Evolutionary conservation across 306 rosid species (phyloP).

Genomic region (Lablab purpureus): DNA sequence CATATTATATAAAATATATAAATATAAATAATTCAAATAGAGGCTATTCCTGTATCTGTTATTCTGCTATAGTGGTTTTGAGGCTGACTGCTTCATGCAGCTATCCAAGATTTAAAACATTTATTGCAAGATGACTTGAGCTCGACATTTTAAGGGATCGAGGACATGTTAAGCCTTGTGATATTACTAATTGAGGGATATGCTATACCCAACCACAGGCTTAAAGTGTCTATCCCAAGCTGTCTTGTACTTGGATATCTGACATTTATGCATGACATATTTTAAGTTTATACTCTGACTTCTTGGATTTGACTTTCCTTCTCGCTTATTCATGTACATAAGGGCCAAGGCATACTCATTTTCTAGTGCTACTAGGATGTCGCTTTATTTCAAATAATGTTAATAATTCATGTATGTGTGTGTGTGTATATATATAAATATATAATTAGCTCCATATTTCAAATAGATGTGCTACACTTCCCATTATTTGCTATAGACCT

Average conservation of each 20-base stretch:
- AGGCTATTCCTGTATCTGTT: not conserved
- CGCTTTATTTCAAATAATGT: not conserved
- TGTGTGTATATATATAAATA: not conserved
- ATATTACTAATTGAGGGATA: not conserved
- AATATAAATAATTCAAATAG: not conserved
- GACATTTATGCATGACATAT: slow-evolving; percentile 14
- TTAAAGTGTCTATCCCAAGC: slow-evolving; percentile 5
- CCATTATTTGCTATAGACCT: not conserved
- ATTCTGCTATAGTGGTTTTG: not conserved
- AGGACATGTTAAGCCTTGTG: not conserved
- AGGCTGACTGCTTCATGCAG: not conserved
- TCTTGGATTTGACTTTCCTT: not conserved
- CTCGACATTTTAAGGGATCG: not conserved
- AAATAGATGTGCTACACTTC: slow-evolving; percentile 5
- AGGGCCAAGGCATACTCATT: slow-evolving; percentile 3
- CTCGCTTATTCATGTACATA: slow-evolving; percentile 17
- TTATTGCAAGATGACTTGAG: not conserved
- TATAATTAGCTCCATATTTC: slow-evolving; percentile 12
- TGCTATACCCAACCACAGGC: not conserved
- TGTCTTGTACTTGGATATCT: slow-evolving; percentile 33
- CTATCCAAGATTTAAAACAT: not conserved
- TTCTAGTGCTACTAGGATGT: slow-evolving; percentile 4
- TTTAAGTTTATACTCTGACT: not conserved
- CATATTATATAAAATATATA: not conserved
- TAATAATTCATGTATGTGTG: not conserved